Conservation (phyloP, 176 grass and related monocot species). For the Cenchrus purpureus region DNA sequence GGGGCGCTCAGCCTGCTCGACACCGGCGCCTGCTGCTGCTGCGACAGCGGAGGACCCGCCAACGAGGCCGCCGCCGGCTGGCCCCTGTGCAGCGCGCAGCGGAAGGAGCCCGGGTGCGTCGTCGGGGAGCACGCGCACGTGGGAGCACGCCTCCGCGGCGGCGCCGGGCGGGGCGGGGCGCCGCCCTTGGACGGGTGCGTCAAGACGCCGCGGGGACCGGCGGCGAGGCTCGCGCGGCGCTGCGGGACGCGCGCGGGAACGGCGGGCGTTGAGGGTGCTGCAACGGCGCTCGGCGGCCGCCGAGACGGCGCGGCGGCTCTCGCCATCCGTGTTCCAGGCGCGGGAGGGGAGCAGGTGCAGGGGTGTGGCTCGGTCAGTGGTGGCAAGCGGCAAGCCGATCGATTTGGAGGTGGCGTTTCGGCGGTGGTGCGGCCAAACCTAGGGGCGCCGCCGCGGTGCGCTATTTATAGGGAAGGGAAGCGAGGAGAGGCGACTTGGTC, state of each 20-base stretch:
- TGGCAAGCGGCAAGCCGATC: not conserved
- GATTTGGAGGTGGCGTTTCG: not conserved
- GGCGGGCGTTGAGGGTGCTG: not conserved
- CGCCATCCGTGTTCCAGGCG: not conserved
- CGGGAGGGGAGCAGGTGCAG: not conserved
- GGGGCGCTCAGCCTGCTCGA: constrained; percentile 36
- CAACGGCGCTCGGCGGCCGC: not conserved
- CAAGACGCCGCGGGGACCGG: not conserved
- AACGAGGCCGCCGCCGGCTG: not conserved
- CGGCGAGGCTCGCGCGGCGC: not conserved
- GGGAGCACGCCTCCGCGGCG: not conserved
- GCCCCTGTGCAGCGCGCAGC: constrained; percentile 59
- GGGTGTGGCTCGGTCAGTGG: constrained; percentile 1
- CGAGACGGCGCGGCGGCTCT: constrained; percentile 6
- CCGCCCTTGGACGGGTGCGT: not conserved
- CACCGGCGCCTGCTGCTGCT: not conserved
- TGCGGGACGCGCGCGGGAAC: not conserved
- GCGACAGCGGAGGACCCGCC: no score
- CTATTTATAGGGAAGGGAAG: not conserved
- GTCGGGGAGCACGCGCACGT: constrained; percentile 70
- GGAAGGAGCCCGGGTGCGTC: constrained; percentile 74
- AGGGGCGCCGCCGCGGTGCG: not conserved
- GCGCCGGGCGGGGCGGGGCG: not conserved
- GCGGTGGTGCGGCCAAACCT: constrained; percentile 35
- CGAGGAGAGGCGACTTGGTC: not conserved